Percentiles rank a stretch among this genome's conserved stretches.
These are phyloP conservation scores for Shiraia sp. DNA, from an alignment of 2,329 filamentous ascomycete species.

Conservation along the genomic window DNA sequence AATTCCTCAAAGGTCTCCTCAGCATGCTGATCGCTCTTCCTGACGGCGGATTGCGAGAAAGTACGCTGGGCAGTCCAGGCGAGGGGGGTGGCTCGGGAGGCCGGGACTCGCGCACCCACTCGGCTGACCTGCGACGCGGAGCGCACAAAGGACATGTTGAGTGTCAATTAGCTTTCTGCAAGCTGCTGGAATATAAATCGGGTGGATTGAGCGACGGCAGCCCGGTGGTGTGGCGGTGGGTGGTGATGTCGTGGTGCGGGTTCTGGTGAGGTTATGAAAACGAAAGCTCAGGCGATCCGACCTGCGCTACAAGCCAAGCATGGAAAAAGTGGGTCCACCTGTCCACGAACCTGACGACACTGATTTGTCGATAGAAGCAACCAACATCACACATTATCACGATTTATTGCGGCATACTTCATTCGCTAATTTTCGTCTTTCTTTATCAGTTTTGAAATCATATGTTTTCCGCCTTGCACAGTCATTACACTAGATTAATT, in stretches of 20 bases:
- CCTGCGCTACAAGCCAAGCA: slow-evolving; percentile 24
- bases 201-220: slow-evolving; percentile 24
- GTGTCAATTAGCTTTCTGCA: slow-evolving; percentile 29
- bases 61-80: slow-evolving; percentile 40
- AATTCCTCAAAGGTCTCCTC: slow-evolving; percentile 99
- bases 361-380: too few species aligned
- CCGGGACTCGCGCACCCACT: slow-evolving; percentile 39
- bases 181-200: slow-evolving; percentile 23
- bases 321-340: slow-evolving; percentile 20
- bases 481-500: too few species aligned
- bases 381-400: too few species aligned
- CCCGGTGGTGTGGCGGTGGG: slow-evolving; percentile 26
- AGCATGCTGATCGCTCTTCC: slow-evolving; percentile 63
- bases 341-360: slow-evolving; percentile 15
- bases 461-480: background rate
- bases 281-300: slow-evolving; percentile 28
- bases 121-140: slow-evolving; percentile 42
- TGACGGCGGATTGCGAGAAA: slow-evolving; percentile 57
- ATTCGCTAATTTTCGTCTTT: background rate
- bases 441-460: background rate
- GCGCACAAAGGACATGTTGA: slow-evolving; percentile 44
- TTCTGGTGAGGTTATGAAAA: slow-evolving; percentile 27
- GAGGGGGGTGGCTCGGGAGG: slow-evolving; percentile 38
- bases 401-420: too few species aligned
- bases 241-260: slow-evolving; percentile 26